These are phyloP conservation scores for Aspergillus sclerotiicarbonarius DNA, from an alignment of 495 filamentous ascomycete species.

Conservation along the genomic window DNA sequence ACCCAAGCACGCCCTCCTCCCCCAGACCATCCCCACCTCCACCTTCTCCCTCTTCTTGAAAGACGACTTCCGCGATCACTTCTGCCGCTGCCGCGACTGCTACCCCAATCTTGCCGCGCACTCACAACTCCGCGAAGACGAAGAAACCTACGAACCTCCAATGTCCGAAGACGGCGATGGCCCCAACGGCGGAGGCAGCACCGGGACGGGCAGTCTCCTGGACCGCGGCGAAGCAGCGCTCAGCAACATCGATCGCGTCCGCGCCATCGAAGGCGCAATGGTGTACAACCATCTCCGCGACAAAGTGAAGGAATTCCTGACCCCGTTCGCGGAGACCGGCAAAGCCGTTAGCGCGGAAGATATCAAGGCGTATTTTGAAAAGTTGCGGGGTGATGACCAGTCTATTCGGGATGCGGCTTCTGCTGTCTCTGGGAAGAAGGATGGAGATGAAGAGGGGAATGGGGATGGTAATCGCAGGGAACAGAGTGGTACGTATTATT, in stretches of 20 bases:
- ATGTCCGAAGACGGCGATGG: constrained; percentile 58
- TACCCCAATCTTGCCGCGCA: constrained; percentile 69
- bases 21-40: constrained; percentile 40
- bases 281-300: constrained; percentile 94
- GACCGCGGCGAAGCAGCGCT: constrained; percentile 89
- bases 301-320: constrained; percentile 86
- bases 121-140: constrained; percentile 84
- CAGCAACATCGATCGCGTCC: constrained; percentile 83
- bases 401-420: constrained; percentile 49
- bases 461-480: constrained; percentile 24
- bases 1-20: constrained; percentile 45
- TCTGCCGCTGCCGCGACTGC: constrained; percentile 78
- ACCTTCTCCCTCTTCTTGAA: constrained; percentile 79
- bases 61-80: constrained; percentile 66
- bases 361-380: constrained; percentile 94
- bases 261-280: constrained; percentile 96
- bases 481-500: constrained; percentile 35
- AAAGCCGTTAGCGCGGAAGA: constrained; percentile 85
- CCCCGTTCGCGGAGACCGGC: constrained; percentile 89
- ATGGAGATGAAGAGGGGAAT: constrained; percentile 16
- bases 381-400: constrained; percentile 79
- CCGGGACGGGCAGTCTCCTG: constrained; percentile 69
- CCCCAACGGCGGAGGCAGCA: constrained; percentile 47
- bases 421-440: constrained; percentile 26
- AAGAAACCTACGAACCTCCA: constrained; percentile 88